A percentile compares a stretch with the other conserved stretches of the same genome.
Evolutionary conservation across 2,329 filamentous ascomycete genomes (phyloP).

Genomic region (Fusarium chuoi): DNA sequence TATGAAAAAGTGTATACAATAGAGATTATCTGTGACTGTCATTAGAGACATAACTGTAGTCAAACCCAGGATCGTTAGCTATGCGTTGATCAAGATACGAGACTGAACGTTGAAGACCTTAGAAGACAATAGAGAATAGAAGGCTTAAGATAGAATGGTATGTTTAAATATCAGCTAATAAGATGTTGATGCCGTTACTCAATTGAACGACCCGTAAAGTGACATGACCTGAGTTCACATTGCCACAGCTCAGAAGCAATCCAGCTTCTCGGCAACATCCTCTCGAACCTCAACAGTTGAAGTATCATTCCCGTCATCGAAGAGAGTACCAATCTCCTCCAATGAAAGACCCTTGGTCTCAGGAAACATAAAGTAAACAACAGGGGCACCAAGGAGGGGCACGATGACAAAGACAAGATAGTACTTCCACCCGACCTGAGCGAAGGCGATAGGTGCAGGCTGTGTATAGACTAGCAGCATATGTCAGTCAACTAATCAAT

Average conservation of each 20-base stretch:
- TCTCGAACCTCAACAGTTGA: not conserved
- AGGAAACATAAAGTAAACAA: not conserved
- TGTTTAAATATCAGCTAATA: not conserved
- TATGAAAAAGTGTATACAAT: too few species aligned
- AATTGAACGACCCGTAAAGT: not conserved
- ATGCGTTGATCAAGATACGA: too few species aligned
- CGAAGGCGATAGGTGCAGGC: not conserved
- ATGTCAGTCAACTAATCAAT: rapidly evolving
- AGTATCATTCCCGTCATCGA: not conserved
- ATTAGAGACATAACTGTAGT: too few species aligned
- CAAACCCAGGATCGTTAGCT: too few species aligned
- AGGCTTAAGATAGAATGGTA: not conserved
- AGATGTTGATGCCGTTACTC: not conserved
- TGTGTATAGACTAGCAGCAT: not conserved
- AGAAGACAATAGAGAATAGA: rapidly evolving
- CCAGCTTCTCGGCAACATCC: not conserved
- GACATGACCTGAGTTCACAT: too few species aligned
- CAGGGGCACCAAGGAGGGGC: not conserved
- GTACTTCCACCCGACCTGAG: not conserved
- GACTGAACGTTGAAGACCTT: too few species aligned
- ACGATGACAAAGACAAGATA: not conserved
- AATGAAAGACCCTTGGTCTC: not conserved
- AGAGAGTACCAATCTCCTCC: not conserved
- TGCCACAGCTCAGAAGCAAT: not conserved
- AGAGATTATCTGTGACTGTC: too few species aligned